A percentile compares a stretch with the other conserved stretches of the same genome.
Evolutionary conservation across 495 filamentous ascomycete species (phyloP).

Genomic region (Talaromyces stipitatus): DNA sequence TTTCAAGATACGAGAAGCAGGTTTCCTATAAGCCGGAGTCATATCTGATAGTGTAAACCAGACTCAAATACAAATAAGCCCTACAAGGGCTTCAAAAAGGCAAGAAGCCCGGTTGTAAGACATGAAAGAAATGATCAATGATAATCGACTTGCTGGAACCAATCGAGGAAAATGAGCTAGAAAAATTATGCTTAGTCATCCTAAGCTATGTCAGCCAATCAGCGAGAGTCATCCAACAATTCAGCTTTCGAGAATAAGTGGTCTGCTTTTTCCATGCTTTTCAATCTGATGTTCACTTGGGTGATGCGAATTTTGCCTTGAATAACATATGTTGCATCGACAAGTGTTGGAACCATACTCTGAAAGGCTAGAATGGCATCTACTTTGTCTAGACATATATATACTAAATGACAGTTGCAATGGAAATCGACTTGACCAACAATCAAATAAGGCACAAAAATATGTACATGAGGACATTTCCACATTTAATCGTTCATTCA

Average conservation of each 20-base stretch:
- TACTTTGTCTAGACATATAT: too few relatives aligned
- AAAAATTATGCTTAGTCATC: slow-evolving; percentile 1
- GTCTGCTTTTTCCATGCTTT: too few relatives aligned
- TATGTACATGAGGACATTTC: not conserved
- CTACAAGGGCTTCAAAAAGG: not conserved
- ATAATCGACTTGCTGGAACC: not conserved
- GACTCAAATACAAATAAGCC: not conserved
- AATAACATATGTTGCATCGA: too few relatives aligned
- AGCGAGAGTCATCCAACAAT: too few relatives aligned
- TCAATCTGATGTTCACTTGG: too few relatives aligned
- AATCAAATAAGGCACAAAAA: not conserved
- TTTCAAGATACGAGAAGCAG: slow-evolving; percentile 8
- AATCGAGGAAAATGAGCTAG: not conserved
- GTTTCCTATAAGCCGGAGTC: not conserved
- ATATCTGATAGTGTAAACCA: not conserved
- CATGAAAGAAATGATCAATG: not conserved
- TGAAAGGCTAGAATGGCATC: too few relatives aligned
- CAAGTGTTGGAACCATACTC: too few relatives aligned
- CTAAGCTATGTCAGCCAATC: too few relatives aligned
- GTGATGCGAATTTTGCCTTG: too few relatives aligned
- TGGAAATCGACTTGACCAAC: not conserved
- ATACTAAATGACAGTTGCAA: not conserved
- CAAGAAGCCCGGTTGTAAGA: not conserved
- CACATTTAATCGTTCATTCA: slow-evolving; percentile 2
- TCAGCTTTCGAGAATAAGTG: too few relatives aligned